A percentile compares a stretch with the other conserved stretches of the same genome.
Conservation (phyloP, 2,329 filamentous ascomycete species). For the Aspergillus sp. region DNA sequence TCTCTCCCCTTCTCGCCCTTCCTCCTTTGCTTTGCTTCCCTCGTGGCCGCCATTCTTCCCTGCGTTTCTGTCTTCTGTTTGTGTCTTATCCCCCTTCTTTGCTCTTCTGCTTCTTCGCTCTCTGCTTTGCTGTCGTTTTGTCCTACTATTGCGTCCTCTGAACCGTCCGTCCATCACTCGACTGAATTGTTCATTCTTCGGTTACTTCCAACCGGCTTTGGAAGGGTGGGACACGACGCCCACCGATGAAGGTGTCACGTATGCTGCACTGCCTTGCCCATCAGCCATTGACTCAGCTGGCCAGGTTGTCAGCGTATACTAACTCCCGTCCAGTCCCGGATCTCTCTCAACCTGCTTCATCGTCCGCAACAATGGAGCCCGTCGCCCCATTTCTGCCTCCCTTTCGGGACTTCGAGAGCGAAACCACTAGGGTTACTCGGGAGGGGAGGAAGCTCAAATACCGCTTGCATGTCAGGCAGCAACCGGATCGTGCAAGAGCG, state of each 20-base stretch:
- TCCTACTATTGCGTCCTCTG: background rate
- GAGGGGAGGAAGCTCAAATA: conserved; percentile 74
- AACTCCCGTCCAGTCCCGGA: background rate
- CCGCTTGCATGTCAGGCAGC: conserved; percentile 75
- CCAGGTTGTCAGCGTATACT: background rate
- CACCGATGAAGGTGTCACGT: background rate
- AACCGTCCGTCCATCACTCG: background rate
- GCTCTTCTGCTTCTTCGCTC: background rate
- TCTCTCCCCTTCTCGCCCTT: conserved; percentile 5
- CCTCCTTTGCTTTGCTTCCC: conserved; percentile 3
- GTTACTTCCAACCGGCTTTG: no score
- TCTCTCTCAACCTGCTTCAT: background rate
- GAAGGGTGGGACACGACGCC: background rate
- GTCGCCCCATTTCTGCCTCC: conserved; percentile 30
- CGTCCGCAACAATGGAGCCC: conserved; percentile 31
- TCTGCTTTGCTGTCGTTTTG: background rate
- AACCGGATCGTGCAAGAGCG: conserved; percentile 86
- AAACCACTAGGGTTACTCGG: conserved; percentile 52
- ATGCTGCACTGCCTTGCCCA: background rate
- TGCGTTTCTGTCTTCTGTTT: conserved; percentile 1
- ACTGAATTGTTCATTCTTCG: background rate
- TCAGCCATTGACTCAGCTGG: background rate
- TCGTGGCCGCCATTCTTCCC: conserved; percentile 2
- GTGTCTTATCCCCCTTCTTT: conserved; percentile 1
- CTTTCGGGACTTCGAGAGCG: background rate